Conservation (phyloP, 352 stramenopile genomes). For the Phytophthora pseudosyringae region DNA sequence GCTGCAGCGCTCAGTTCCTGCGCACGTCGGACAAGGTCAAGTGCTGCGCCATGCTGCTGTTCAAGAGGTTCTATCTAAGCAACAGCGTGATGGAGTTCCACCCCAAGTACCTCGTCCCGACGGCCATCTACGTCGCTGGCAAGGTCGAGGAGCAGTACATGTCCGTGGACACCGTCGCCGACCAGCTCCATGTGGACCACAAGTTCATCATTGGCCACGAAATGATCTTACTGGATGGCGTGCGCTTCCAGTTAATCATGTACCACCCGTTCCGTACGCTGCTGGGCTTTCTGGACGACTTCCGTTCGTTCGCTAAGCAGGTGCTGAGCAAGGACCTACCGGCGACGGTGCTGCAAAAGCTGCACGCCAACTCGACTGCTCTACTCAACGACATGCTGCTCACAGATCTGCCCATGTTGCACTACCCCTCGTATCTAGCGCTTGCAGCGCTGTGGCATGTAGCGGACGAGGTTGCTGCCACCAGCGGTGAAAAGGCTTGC, state of each 20-base stretch:
- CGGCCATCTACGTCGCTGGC: conserved; percentile 87
- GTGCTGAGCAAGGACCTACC: conserved; percentile 62
- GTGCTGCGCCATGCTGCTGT: conserved; percentile 84
- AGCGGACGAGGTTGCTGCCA: conserved; percentile 56
- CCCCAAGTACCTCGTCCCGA: conserved; percentile 86
- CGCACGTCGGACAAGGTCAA: conserved; percentile 90
- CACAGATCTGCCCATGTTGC: conserved; percentile 68
- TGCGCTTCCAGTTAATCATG: conserved; percentile 91
- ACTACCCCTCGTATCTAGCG: conserved; percentile 75
- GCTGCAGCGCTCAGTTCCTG: conserved; percentile 82
- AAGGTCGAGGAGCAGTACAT: conserved; percentile 93
- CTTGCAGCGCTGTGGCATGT: conserved; percentile 68
- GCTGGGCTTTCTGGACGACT: conserved; percentile 86
- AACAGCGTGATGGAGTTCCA: conserved; percentile 92
- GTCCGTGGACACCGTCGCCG: conserved; percentile 83
- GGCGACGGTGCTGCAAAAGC: conserved; percentile 71
- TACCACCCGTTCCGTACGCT: conserved; percentile 88
- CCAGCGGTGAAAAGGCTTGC: conserved; percentile 36
- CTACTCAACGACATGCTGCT: conserved; percentile 81
- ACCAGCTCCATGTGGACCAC: conserved; percentile 85
- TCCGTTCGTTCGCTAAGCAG: conserved; percentile 75
- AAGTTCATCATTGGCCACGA: conserved; percentile 89
- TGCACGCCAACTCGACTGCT: conserved; percentile 78
- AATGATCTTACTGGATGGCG: conserved; percentile 87
- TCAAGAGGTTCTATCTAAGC: conserved; percentile 90